A percentile compares a stretch with the other conserved stretches of the same genome.
phyloP scores from a whole-genome alignment of 495 filamentous ascomycete genomes.

The Bathelium albidoporum region DNA sequence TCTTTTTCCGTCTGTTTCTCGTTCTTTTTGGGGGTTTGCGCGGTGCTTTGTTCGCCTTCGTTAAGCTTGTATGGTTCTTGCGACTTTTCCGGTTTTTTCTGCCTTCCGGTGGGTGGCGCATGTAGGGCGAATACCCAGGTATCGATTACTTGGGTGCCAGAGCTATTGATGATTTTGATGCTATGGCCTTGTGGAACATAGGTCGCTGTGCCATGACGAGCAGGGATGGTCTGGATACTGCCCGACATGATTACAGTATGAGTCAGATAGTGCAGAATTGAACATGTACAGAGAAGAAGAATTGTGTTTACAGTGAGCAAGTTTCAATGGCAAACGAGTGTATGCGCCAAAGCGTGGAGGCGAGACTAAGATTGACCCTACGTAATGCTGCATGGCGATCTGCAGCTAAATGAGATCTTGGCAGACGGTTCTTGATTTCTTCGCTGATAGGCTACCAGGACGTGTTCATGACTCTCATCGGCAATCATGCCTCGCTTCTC shows the following conservation, averaged over 20 bases:
- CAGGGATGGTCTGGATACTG: constrained; percentile 30
- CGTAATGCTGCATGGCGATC: constrained; percentile 3
- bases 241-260: not conserved
- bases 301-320: not conserved
- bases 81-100: constrained; percentile 9
- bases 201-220: constrained; percentile 35
- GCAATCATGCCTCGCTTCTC: too few relatives aligned
- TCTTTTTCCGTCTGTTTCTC: constrained; percentile 7
- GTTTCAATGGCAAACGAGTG: not conserved
- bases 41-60: not conserved
- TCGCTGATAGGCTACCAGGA: too few relatives aligned
- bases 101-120: constrained; percentile 20
- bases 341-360: not conserved
- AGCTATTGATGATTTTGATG: constrained; percentile 43
- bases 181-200: constrained; percentile 30
- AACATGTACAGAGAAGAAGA: not conserved
- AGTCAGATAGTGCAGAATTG: not conserved
- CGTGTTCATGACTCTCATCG: too few relatives aligned
- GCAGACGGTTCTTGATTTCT: too few relatives aligned
- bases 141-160: constrained; percentile 44
- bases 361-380: not conserved
- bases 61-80: constrained; percentile 7
- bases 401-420: too few relatives aligned
- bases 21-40: not conserved
- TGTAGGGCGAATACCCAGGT: constrained; percentile 38